Conservation (phyloP, 2,329 filamentous ascomycete genomes). For the Cercospora zeae-maydis region DNA sequence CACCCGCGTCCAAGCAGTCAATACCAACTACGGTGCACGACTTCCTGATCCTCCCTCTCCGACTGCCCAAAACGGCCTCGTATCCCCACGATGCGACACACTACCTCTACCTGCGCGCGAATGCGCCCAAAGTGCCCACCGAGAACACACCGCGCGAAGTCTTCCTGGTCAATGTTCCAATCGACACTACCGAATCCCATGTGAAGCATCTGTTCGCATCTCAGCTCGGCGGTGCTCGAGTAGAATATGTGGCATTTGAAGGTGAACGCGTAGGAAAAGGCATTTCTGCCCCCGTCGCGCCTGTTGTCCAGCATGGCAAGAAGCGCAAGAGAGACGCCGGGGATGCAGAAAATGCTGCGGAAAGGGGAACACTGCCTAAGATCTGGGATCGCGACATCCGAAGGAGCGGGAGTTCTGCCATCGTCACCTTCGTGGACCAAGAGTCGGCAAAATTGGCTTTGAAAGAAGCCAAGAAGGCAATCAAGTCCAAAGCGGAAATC, state of each 20-base stretch:
- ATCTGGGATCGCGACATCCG: constrained; percentile 71
- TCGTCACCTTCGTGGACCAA: constrained; percentile 80
- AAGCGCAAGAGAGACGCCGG: constrained; percentile 53
- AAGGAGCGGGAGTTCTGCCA: constrained; percentile 70
- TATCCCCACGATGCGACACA: constrained; percentile 65
- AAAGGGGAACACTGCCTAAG: constrained; percentile 55
- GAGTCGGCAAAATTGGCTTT: constrained; percentile 71
- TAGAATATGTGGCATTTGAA: constrained; percentile 76
- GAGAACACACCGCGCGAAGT: constrained; percentile 72
- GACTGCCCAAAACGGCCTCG: constrained; percentile 60
- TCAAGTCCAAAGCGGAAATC: constrained; percentile 57
- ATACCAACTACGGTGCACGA: constrained; percentile 48
- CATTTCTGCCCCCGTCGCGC: constrained; percentile 34
- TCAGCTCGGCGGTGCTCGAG: constrained; percentile 71
- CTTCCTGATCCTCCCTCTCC: constrained; percentile 67
- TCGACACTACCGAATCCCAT: constrained; percentile 74
- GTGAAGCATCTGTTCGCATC: constrained; percentile 71
- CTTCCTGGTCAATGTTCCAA: constrained; percentile 85
- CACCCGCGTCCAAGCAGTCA: constrained; percentile 14
- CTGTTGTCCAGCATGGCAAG: constrained; percentile 42
- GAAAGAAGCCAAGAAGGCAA: constrained; percentile 66
- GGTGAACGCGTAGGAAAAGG: constrained; percentile 50
- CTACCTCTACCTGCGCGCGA: constrained; percentile 80
- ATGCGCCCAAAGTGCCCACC: constrained; percentile 74
- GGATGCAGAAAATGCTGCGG: constrained; percentile 44